phyloP scores from a whole-genome alignment of 2,329 filamentous ascomycete genomes.

The Fusarium sp. region DNA sequence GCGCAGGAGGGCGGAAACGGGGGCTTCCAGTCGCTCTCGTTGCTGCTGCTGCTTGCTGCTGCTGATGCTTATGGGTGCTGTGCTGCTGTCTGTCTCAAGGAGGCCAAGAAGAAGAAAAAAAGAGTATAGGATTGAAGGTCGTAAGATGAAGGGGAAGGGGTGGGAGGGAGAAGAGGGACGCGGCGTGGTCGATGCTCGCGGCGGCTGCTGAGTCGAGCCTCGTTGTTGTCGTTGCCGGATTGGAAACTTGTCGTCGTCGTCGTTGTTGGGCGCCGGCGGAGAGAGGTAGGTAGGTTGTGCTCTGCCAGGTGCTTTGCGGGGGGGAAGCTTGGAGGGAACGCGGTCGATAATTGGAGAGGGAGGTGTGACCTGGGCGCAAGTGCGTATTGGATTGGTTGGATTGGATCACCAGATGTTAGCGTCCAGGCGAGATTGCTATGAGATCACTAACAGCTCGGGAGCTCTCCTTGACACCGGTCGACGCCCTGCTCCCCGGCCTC shows the following conservation, averaged over 20 bases:
- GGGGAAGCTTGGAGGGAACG: conserved; percentile 39
- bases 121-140: conserved; percentile 16
- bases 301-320: conserved; percentile 35
- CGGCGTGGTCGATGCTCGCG: conserved; percentile 39
- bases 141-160: conserved; percentile 4
- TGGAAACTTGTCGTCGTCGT: conserved; percentile 34
- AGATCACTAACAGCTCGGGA: conserved; percentile 18
- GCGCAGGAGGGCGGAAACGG: conserved; percentile 35
- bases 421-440: not conserved
- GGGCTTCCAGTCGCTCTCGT: conserved; percentile 22
- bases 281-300: conserved; percentile 36
- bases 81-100: conserved; percentile 8
- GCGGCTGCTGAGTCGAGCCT: conserved; percentile 39
- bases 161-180: conserved; percentile 27
- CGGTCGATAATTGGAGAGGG: conserved; percentile 41
- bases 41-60: conserved; percentile 33
- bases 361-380: conserved; percentile 17
- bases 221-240: conserved; percentile 40
- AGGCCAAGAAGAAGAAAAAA: conserved; percentile 6
- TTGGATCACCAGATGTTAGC: conserved; percentile 28
- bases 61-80: not conserved
- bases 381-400: not conserved
- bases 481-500: conserved; percentile 2
- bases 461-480: not conserved
- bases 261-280: conserved; percentile 41